These are phyloP conservation scores for Rhizopus microsporus DNA, from an alignment of 371 early-diverging fungal species.

Conservation along the genomic window DNA sequence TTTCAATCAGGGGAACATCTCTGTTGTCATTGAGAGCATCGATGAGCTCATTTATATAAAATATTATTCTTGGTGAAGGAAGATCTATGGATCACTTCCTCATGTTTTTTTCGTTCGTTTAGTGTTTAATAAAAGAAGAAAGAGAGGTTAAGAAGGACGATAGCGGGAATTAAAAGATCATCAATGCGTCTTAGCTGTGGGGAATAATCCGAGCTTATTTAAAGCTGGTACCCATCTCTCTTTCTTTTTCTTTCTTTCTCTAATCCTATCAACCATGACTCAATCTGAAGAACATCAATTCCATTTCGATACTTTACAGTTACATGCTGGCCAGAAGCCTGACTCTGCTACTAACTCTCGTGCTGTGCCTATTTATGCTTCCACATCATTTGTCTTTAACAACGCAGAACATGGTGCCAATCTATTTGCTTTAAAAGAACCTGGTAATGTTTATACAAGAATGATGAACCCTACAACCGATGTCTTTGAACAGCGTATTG, in stretches of 20 bases:
- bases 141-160: too few relatives aligned
- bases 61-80: too few relatives aligned
- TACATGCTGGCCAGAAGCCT: slow-evolving; percentile 83
- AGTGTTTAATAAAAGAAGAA: too few relatives aligned
- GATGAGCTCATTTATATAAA: too few relatives aligned
- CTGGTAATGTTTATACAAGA: slow-evolving; percentile 77
- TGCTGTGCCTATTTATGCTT: slow-evolving; percentile 89
- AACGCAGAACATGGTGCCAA: slow-evolving; percentile 76
- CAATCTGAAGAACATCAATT: slow-evolving; percentile 29
- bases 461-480: slow-evolving; percentile 78
- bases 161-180: too few relatives aligned
- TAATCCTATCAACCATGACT: slow-evolving; percentile 7
- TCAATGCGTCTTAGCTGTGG: too few relatives aligned
- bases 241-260: background rate
- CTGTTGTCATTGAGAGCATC: too few relatives aligned
- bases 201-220: too few relatives aligned
- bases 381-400: slow-evolving; percentile 79
- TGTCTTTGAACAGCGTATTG: slow-evolving; percentile 87
- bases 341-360: slow-evolving; percentile 76
- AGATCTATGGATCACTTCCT: too few relatives aligned
- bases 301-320: slow-evolving; percentile 86
- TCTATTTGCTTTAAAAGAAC: slow-evolving; percentile 69
- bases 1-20: too few relatives aligned
- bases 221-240: background rate
- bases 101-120: too few relatives aligned